Percentiles rank a stretch among this genome's conserved stretches.
Conservation (phyloP, 768 basidiomycete species). For the Mrakia hoshinonis region DNA sequence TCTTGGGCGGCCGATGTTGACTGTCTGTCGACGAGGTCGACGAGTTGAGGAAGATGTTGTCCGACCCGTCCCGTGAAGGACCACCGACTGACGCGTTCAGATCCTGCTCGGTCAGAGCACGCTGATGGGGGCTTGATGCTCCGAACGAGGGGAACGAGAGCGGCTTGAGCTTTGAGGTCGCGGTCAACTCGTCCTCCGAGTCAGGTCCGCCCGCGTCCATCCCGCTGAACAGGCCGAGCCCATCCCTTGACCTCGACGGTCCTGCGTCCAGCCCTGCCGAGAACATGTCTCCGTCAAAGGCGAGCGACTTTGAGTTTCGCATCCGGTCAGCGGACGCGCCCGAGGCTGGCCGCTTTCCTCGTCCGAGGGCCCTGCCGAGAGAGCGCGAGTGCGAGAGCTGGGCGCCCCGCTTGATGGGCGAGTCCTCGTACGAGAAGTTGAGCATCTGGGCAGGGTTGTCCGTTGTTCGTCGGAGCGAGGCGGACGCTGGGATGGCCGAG, state of each 20-base stretch:
- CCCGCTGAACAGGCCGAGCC: background rate
- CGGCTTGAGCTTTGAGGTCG: background rate
- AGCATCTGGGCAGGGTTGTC: background rate
- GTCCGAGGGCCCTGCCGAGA: constrained; percentile 10
- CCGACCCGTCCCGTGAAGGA: background rate
- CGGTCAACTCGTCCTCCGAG: constrained; percentile 7
- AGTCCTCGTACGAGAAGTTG: constrained; percentile 11
- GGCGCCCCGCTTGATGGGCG: constrained; percentile 9
- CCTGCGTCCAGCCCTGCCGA: background rate
- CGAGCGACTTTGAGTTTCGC: background rate
- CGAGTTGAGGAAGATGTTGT: constrained; percentile 21
- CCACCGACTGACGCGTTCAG: constrained; percentile 14
- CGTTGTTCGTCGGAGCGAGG: background rate
- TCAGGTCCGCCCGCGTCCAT: background rate
- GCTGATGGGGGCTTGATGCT: background rate
- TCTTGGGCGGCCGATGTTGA: constrained; percentile 1
- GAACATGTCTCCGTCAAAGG: constrained; percentile 11
- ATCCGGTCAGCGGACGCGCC: background rate
- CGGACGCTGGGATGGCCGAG: background rate
- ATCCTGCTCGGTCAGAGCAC: constrained; percentile 27
- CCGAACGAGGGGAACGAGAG: constrained; percentile 18
- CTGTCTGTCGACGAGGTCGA: background rate
- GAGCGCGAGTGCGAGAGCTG: constrained; percentile 16
- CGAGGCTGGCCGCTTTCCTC: background rate
- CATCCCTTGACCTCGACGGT: background rate